phyloP scores from a whole-genome alignment of 2,329 filamentous ascomycete genomes.

The Ceratocystis variospora region DNA sequence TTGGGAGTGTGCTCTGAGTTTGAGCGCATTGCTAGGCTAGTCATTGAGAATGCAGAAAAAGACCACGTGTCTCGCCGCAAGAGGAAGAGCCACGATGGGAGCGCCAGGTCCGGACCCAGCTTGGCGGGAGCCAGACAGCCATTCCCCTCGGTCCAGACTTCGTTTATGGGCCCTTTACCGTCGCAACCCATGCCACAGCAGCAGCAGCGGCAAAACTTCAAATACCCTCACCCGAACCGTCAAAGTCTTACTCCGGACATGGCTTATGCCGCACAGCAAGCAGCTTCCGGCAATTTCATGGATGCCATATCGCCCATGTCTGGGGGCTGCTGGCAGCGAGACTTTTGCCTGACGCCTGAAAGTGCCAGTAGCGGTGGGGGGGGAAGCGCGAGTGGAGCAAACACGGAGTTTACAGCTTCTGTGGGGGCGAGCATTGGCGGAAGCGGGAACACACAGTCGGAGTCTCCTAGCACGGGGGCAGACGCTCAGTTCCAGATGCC shows the following conservation, averaged over 20 bases:
- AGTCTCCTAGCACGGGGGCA: not conserved
- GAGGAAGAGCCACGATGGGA: constrained; percentile 54
- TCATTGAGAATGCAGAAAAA: constrained; percentile 82
- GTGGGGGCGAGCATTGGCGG: constrained; percentile 21
- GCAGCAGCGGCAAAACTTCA: constrained; percentile 6
- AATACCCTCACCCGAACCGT: not conserved
- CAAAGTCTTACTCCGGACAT: constrained; percentile 12
- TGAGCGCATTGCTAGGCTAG: constrained; percentile 78
- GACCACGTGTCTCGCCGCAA: constrained; percentile 70
- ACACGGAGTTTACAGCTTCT: constrained; percentile 8
- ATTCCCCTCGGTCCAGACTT: constrained; percentile 24
- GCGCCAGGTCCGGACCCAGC: constrained; percentile 22
- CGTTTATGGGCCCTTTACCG: constrained; percentile 22
- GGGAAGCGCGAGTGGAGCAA: not conserved
- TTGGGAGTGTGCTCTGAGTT: constrained; percentile 91
- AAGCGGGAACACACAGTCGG: not conserved
- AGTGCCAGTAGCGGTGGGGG: constrained; percentile 5
- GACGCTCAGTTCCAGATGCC: not conserved
- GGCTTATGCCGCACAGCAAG: constrained; percentile 10
- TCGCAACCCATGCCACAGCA: not conserved
- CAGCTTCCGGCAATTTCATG: constrained; percentile 6
- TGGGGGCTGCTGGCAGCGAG: constrained; percentile 36
- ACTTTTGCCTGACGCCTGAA: constrained; percentile 28
- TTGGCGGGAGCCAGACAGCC: not conserved
- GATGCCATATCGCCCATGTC: constrained; percentile 22